Base-by-base conservation (phyloP, 2,329 filamentous ascomycete species). In the Arachnomyces sp. region DNA sequence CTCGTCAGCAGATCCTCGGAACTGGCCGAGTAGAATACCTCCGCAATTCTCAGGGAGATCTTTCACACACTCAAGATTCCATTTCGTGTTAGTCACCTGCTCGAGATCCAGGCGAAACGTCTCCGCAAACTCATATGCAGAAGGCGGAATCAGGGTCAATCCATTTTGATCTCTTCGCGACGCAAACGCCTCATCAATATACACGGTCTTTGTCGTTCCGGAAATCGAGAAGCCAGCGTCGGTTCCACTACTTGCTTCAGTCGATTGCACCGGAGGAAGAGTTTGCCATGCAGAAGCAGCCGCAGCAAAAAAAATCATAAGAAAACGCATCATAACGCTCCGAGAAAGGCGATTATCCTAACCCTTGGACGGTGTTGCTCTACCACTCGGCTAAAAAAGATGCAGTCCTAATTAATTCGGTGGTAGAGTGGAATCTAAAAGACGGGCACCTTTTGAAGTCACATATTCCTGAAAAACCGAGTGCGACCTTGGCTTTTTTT, bases 71-170 rank as follows among this genome's bases (percentile, higher is more conserved):
- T 64, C 48, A 12, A 75, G 50, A 2, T 60, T 57, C 68, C 69
- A 73, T 3, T 61, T 52, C 5, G 49, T 47, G 13, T 65, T 61
- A 1, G 69, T 66, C 3, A 69, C 40, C 7, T 60, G 47, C 3
- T 58, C 50, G 1, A 76, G 55, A 44, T 76, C 73, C 3, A 63
- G 49, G 15, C 55, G 50, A 42, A 75, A 74, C 0, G 62, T 67
- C 13, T 59, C 50, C 2, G 71, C 72, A 31, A 75, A 75, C 3
- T 73, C 67, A n/a, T 56, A 47, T 1, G 67, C 68, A 0, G 65
- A 67, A 0, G 73, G 73, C 1, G 73, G 73, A 32, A 75, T 74
- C 7, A 74, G 58, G 0, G 71, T 75, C 18, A 74, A 51, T 1
- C 72, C 72, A 36, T 65, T 55, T 0, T 57, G 55, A 40, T 76